Base-by-base conservation (phyloP, 1,139 yeast species). In the Blastobotrys serpentis region DNA sequence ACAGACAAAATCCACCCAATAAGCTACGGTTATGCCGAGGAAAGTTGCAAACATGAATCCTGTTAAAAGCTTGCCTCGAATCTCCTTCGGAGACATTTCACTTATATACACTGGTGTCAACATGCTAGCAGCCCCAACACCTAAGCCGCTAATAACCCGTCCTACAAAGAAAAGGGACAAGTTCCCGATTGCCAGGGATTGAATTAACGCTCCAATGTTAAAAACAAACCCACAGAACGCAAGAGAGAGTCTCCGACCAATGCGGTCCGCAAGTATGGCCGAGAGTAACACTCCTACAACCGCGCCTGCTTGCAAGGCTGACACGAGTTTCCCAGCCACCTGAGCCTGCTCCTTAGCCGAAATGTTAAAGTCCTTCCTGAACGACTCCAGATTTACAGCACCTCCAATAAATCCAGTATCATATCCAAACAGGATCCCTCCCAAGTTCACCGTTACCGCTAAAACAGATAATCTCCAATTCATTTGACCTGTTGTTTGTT, bases 81-180 rank as follows among this genome's bases (percentile, higher is more conserved):
- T 74, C 69, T 54, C 72, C 67, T 54, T 70, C 43, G 87, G 82
- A 22, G 83, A 73, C 47, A 81, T 73, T 59, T 83, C 89, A 16
- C 83, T 72, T 50, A 82, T 77, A 63, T 82, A 83, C 45, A 80
- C 79, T 7, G 86, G 83, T 36, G 84, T 74, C 44, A 79, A 73
- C 42, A 84, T 75, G 3, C 86, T 79, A 61, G 82, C 80, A 47
- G 80, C 71, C 47, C 89, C 89, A 49, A 81, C 75, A 48, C 85
- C 80, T 43, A 80, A 52, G 49, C 88, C 88, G 49, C 81, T 74
- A 47, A 82, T 64, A 42, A 75, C 67, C 59, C 89, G 75, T 18
- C 86, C 86, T 25, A 73, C 57, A 36, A 56, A 56, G 47, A 56
- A 51, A 8, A 56, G 48, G 3, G 54, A 57, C 18, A 52, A 38